Evolutionary conservation across 345 rosid genomes (phyloP), one percentile per base, ranked within the genome.

Genomic region (Populus pruinosa): DNA sequence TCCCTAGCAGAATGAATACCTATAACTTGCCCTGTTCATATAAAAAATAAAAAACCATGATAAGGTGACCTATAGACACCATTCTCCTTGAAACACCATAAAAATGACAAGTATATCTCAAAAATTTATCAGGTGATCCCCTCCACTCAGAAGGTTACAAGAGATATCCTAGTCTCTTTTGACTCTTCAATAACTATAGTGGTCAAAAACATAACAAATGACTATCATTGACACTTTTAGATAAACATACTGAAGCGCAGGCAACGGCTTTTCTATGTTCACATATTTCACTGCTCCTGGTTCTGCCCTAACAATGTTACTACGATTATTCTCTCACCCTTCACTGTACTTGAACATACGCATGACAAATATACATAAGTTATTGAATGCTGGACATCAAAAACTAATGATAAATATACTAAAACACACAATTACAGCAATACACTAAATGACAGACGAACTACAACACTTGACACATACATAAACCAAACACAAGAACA

Each of bases 11-110:
- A 87, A 70, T 82, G 96, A 75, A 94, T 84, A 53, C 89, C 86
- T 44, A 91, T 84, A 83, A 91, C 97, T 83, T 91, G 87, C 74
- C 97, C 98, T 93, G 88, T 73, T 35, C 36, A 81, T 76, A 56
- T 62, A 49, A 50, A 66, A 33, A 33, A 33, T 33, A 33, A 33
- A 33, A 62, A 53, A 68, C 69, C 18, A 33, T 29, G 12, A 43
- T 43, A 68, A 73, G 61, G 50, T 59, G 61, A 41, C 43, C 62
- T 16, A 55, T 16, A 74, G 2, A 70, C 17, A 29, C 8, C 53
- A 5, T 39, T 38, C 38, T n/a, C 29, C 8, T 18, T 29, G 5
- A 31, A 35, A 33, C 36, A 33, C 31, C 33, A 27, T 5, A 25
- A 18, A 47, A 62, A 75, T 23, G 73, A 21, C 81, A 53, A 50